Percentiles rank a stretch among this genome's conserved stretches.
Conservation (phyloP, 2,329 filamentous ascomycete species). For the Pleomassaria siparia region DNA sequence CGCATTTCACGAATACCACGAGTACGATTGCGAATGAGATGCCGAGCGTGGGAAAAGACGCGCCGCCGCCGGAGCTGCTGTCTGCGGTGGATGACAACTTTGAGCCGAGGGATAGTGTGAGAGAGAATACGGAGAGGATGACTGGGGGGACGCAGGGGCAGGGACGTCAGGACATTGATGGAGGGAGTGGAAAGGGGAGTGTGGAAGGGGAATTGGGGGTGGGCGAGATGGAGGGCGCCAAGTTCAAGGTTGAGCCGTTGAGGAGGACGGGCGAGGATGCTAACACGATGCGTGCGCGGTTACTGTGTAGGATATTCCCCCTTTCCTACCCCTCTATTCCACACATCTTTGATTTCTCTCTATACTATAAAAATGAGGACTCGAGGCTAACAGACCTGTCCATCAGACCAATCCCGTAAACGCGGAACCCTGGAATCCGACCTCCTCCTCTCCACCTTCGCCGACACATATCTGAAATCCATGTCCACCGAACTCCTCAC, state of each 20-base stretch:
- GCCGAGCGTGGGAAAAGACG: conserved; percentile 59
- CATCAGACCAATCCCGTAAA: conserved; percentile 89
- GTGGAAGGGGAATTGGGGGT: conserved; percentile 67
- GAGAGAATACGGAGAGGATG: conserved; percentile 66
- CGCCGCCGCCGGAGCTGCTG: conserved; percentile 62
- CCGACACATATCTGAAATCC: conserved; percentile 70
- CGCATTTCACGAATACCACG: conserved; percentile 64
- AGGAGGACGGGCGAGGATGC: conserved; percentile 80
- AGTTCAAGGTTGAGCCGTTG: conserved; percentile 88
- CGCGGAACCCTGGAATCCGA: conserved; percentile 94
- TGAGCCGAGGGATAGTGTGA: conserved; percentile 60
- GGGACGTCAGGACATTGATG: conserved; percentile 32
- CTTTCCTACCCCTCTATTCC: not conserved
- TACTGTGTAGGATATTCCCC: conserved; percentile 61
- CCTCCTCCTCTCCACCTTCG: conserved; percentile 94
- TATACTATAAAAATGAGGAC: not conserved
- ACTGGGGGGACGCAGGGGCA: conserved; percentile 62
- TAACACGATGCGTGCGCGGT: conserved; percentile 82
- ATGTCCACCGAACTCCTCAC: conserved; percentile 74
- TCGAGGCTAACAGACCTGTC: conserved; percentile 11
- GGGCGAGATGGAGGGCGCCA: conserved; percentile 83
- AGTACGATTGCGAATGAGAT: conserved; percentile 65
- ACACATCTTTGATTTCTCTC: conserved; percentile 1
- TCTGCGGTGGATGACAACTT: conserved; percentile 59
- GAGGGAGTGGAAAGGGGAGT: conserved; percentile 29